Evolutionary conservation across 192 early-diverging fungal species (phyloP).

Genomic region (Kappamyces sp.): DNA sequence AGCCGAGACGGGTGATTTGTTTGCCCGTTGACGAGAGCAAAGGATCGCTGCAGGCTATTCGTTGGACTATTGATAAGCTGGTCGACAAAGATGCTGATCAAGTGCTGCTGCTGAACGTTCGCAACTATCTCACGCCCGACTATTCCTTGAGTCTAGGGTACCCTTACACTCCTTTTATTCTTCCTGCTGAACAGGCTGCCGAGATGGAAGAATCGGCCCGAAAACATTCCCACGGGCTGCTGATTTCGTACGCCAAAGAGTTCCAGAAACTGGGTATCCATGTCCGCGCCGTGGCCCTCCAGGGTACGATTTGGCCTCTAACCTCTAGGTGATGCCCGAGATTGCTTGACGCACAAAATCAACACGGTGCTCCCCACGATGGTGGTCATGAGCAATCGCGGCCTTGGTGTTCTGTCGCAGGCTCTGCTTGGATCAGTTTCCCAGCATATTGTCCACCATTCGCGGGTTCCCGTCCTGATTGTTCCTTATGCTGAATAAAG

Average conservation of each 20-base stretch:
- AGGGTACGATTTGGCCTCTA: too few species aligned
- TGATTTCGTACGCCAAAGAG: neutral
- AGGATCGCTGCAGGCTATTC: conserved; percentile 24
- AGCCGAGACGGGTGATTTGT: conserved; percentile 15
- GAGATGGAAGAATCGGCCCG: neutral
- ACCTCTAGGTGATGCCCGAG: conserved; percentile 10
- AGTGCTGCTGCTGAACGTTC: conserved; percentile 28
- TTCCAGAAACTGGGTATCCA: neutral
- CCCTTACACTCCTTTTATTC: too few species aligned
- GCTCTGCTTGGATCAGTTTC: conserved; percentile 6
- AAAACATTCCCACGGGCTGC: neutral
- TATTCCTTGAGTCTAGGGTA: too few species aligned
- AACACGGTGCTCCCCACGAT: neutral
- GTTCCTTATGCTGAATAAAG: too few species aligned
- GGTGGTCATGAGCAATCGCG: conserved; percentile 1
- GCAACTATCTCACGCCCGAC: too few species aligned
- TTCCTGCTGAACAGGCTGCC: too few species aligned
- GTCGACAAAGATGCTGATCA: conserved; percentile 31
- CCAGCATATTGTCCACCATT: conserved; percentile 9
- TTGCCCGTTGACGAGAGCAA: conserved; percentile 14
- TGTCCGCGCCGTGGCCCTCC: conserved; percentile 38
- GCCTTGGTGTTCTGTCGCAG: neutral
- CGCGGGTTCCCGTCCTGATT: conserved; percentile 2
- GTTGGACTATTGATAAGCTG: conserved; percentile 35
- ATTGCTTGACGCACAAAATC: conserved; percentile 4